Evolutionary conservation across 371 early-diverging fungal genomes (phyloP), one percentile per base, ranked within the genome.

Genomic region (Apophysomyces trapeziformis): DNA sequence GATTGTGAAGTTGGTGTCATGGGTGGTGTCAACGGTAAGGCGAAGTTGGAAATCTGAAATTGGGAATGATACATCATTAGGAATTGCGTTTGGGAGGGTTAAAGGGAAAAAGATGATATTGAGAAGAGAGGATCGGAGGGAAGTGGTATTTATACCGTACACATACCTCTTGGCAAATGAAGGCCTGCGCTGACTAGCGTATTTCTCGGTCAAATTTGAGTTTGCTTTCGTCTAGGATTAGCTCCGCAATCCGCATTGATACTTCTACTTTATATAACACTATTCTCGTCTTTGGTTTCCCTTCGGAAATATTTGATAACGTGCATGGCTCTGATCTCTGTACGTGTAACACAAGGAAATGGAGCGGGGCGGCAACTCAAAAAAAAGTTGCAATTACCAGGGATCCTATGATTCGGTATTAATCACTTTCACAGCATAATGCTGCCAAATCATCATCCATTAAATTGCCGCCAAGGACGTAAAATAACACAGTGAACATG

Each of bases 321-420:
- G 16, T 18, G 54, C 35, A 50, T 50, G 54, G 54, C 21, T 50
- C 18, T 50, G 54, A 50, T 50, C 50, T 50, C 21, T 50, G 21
- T 16, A 4, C 3, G 50, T 50, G 50, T 50, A 50, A 50, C 50
- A 50, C 21, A n/a, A 11, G 13, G 11, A 13, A 13, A 41, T 21
- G n/a, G 50, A 50, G 50, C 50, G 50, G 50, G 50, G 50, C 21
- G 18, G 21, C 21, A 50, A 50, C 26, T 26, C 26, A 50, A 50
- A 16, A 50, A 16, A 50, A 50, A 50, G 50, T 9, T 50, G 50
- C 50, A 50, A 50, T 50, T 50, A 50, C 50, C 50, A 18, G 50
- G 50, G 50, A 50, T 50, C 50, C 50, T 26, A 26, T 50, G 50
- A 50, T 50, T 5, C 50, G 50, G 21, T 21, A 26, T 50, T 18